Base-by-base conservation (phyloP, 2,329 filamentous ascomycete genomes). In the Talaromyces sp. region DNA sequence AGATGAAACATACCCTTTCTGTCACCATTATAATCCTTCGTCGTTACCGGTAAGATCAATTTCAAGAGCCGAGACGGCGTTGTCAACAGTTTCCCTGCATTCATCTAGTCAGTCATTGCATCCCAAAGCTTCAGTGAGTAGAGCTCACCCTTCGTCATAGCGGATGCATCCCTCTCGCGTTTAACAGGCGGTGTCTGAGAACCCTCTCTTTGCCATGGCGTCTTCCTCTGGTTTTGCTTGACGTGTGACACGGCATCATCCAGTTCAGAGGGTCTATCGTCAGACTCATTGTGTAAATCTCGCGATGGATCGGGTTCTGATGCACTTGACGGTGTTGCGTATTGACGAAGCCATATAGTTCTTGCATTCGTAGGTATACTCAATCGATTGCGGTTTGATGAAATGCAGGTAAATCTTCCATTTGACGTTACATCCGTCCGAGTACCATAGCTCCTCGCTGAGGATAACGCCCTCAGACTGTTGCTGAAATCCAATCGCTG, bases 11-110 rank as follows among this genome's bases (percentile, higher is more conserved):
- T 70, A 76, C 76, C 73, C 76, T 90, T 89, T 65, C 87, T 83
- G 36, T 67, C 65, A 68, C 88, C 85, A 1, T 79, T 78, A 34
- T 82, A 81, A 65, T 89, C 87, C 54, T 82, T 78, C 0, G 86
- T 89, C 0, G 86, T 87, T 29, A 96, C 82, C 0, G 92, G 92
- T 0, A 96, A 82, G 17, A 95, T 89, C 15, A 96, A 83, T 76
- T 95, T 95, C 59, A 96, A 84, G 65, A 94, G 86, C 1, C 91
- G 85, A 0, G 90, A 92, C 0, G 91, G 91, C 0, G 92, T 96
- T 0, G 91, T 93, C 31, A 94, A 79, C 2, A 96, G 84, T 74
- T 92, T 92, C 22, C 91, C 90, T 89, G 47, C 45, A 65, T 17
- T 25, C 17, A n/a, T 29, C 17, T 11, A 17, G 6, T 45, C 10